Conservation (phyloP, 176 grass and related monocot genomes). For the Cocos nucifera region DNA sequence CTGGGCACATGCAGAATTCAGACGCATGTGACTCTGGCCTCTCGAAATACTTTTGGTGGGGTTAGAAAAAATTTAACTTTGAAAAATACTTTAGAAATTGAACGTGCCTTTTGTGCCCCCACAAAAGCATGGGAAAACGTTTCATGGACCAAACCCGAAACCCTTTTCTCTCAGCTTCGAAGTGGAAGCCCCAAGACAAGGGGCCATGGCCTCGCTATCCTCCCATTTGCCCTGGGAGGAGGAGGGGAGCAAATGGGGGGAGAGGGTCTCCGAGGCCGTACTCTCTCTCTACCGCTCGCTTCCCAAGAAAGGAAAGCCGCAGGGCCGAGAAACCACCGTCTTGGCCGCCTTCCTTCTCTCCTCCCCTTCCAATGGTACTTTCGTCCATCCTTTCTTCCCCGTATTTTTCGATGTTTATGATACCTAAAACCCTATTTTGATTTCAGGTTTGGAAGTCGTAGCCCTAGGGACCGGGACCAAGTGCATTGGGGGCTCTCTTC, state of each 20-base stretch:
- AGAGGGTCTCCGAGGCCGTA: slow-evolving; percentile 25
- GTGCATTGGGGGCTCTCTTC: slow-evolving; percentile 57
- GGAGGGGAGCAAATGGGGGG: slow-evolving; percentile 27
- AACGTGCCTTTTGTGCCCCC: too few species aligned
- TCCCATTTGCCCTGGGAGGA: background rate
- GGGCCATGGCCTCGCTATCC: background rate
- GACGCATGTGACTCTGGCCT: too few species aligned
- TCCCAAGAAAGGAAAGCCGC: slow-evolving; percentile 85
- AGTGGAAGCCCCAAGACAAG: too few species aligned
- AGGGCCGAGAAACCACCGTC: slow-evolving; percentile 73
- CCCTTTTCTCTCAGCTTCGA: too few species aligned
- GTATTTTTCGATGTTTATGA: background rate
- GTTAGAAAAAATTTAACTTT: too few species aligned
- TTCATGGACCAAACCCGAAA: too few species aligned
- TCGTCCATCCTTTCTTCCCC: background rate
- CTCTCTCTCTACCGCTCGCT: slow-evolving; percentile 46
- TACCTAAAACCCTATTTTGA: background rate
- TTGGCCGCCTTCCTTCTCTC: slow-evolving; percentile 75
- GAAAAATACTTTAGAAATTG: too few species aligned
- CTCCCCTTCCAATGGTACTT: slow-evolving; percentile 23
- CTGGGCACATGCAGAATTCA: too few species aligned
- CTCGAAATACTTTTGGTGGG: too few species aligned
- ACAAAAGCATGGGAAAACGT: too few species aligned
- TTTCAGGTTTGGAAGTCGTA: slow-evolving; percentile 35
- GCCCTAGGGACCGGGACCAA: slow-evolving; percentile 77